Base-by-base conservation (phyloP, 2,329 filamentous ascomycete species). In the Phoma sp. region DNA sequence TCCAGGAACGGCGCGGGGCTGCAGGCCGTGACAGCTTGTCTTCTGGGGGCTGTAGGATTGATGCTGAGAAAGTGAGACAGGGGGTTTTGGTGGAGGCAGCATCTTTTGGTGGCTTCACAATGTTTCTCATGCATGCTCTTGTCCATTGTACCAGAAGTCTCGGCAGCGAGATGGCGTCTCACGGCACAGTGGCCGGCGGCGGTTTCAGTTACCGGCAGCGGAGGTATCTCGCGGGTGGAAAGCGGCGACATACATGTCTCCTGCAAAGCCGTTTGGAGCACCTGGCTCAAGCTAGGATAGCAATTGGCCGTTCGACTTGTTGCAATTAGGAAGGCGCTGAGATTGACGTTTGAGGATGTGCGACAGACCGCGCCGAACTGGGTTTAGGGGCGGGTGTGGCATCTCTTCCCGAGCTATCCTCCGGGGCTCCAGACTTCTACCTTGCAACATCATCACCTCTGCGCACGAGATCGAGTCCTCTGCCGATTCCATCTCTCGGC, bases 401-500 rank as follows among this genome's bases (percentile, higher is more conserved):
- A 55, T 41, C 9, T 41, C 40, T 40, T 35, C 41, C 48, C 39
- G 45, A 48, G 33, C 38, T 39, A 44, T 48, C 35, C 39, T 48
- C 51, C 51, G 46, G 35, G 41, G 45, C 46, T 55, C 46, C 46
- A 55, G 46, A 50, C 41, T 42, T 23, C 24, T 23, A 32, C 38
- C 52, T n/a, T 32, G 35, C 40, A 49, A 55, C 52, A 40, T 25
- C 27, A 25, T 13, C 22, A 49, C n/a, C 27, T 27, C 24, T 14
- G 40, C 27, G 27, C 27, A 49, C 36, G 41, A 30, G 29, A 55
- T 41, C 11, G 13, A 30, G 8, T 32, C 24, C 24, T 40, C 29
- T 41, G 30, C 25, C 30, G 37, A 45, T 14, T 14, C 32, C 36
- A 41, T 37, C 30, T 18, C 47, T 50, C 52, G 18, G 41, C 24